These are phyloP conservation scores for Candida khao-thaluensis DNA, from an alignment of 805 yeast genomes.

Conservation along the genomic window DNA sequence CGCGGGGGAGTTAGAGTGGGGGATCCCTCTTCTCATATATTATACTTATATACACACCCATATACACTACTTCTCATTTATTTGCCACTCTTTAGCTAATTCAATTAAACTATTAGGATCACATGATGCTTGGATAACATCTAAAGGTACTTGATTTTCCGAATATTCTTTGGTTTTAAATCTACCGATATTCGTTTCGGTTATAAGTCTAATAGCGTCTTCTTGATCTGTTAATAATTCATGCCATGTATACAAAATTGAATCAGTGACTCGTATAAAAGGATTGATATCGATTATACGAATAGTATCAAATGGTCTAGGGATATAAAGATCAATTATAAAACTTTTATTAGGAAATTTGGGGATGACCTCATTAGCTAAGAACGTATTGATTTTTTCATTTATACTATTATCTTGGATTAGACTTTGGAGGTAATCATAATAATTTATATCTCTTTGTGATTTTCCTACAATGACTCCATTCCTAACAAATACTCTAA, in stretches of 20 bases:
- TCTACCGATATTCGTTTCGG: slow-evolving; percentile 66
- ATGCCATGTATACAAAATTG: slow-evolving; percentile 80
- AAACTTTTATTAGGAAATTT: slow-evolving; percentile 25
- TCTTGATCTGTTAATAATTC: slow-evolving; percentile 50
- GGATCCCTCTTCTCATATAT: too few species aligned
- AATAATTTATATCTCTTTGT: slow-evolving; percentile 85
- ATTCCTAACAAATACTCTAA: slow-evolving; percentile 76
- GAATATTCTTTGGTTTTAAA: slow-evolving; percentile 82
- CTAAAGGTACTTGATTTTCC: slow-evolving; percentile 89
- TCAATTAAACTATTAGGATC: slow-evolving; percentile 70
- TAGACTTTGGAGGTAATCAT: slow-evolving; percentile 61
- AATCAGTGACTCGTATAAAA: slow-evolving; percentile 72
- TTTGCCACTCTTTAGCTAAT: slow-evolving; percentile 18
- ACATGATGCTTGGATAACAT: slow-evolving; percentile 79
- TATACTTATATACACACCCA: too few species aligned
- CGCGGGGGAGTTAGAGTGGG: slow-evolving; percentile 1
- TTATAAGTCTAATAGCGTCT: slow-evolving; percentile 61
- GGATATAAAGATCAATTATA: slow-evolving; percentile 80
- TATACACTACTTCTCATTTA: slow-evolving; percentile 10
- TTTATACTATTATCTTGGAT: slow-evolving; percentile 37
- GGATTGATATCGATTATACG: slow-evolving; percentile 86
- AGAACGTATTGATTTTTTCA: slow-evolving; percentile 18
- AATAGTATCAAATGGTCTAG: slow-evolving; percentile 65
- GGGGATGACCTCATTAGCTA: slow-evolving; percentile 38
- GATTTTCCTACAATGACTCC: slow-evolving; percentile 66